Base-by-base conservation (phyloP, 2,329 filamentous ascomycete genomes). In the Phyllosticta paracitricarpa region DNA sequence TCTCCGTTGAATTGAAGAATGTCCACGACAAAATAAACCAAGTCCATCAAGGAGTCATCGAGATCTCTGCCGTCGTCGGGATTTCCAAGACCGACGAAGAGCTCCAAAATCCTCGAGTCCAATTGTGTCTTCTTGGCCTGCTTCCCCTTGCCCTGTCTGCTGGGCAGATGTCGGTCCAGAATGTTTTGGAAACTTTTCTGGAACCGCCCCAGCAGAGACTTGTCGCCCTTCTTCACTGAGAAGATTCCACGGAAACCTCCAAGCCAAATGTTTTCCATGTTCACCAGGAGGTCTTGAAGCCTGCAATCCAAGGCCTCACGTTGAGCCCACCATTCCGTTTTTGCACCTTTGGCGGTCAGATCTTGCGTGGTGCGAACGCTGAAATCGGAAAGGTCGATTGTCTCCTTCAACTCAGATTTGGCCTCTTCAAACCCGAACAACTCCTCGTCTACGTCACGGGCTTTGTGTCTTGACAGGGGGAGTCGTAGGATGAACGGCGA, bases 1-100 rank as follows among this genome's bases (percentile, higher is more conserved):
- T 99, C 95, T 17, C 94, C 94, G 67, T 96, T 90, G 73, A 99
- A 97, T 71, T 97, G 94, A 2, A 99, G 80, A 58, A 97, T 92
- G 68, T 99, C 94, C 5, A 99, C 87, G 1, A 97, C 89, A 71
- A 97, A 97, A 75, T 97, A 97, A 3, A 99, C 82, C 28, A 99
- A 78, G 71, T 99, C 94, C 66, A 88, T 91, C n/a, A 99, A 77
- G 0, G 88, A 85, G 68, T 97, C 93, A 65, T 97, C 93, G 24
- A 95, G 82, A 64, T 96, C 91, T 62, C 78, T 76, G 7, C 86
- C 86, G 7, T 82, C 81, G 0, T 83, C 83, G 2, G 89, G 83
- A 68, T 90, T 85, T 3, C 91, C 91, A 0, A 99, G 81, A 0
- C 90, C 90, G 63, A 96, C 82, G 67, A 99, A 97, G 0, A 99